Percentiles rank a stretch among this genome's conserved stretches.
phyloP scores from a whole-genome alignment of 2,329 filamentous ascomycete genomes.

The Fusarium sp. region DNA sequence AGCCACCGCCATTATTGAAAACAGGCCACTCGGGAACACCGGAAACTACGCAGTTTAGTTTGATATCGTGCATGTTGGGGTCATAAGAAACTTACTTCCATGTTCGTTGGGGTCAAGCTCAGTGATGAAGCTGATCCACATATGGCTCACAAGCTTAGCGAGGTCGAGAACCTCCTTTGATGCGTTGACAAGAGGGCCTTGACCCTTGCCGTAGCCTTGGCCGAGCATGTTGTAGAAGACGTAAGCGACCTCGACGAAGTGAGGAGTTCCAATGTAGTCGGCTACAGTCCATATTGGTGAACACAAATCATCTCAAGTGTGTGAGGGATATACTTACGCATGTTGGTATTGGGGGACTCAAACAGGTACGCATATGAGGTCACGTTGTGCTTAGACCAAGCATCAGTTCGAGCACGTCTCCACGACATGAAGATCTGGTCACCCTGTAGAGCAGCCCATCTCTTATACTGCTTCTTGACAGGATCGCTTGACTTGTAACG shows the following conservation, averaged over 20 bases:
- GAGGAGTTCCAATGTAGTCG: constrained; percentile 36
- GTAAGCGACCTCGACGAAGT: constrained; percentile 44
- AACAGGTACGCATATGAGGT: constrained; percentile 64
- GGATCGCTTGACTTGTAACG: constrained; percentile 17
- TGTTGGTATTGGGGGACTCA: constrained; percentile 46
- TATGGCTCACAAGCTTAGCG: constrained; percentile 51
- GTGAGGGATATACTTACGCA: background rate
- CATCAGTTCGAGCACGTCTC: constrained; percentile 61
- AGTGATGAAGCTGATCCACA: constrained; percentile 52
- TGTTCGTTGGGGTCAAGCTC: constrained; percentile 51
- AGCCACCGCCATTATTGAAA: constrained; percentile 27
- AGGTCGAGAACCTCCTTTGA: constrained; percentile 49
- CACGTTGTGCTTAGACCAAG: constrained; percentile 58
- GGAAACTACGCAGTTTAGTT: constrained; percentile 11
- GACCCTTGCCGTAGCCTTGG: constrained; percentile 41
- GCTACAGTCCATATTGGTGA: background rate
- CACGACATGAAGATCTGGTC: constrained; percentile 65
- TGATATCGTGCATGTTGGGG: accelerated
- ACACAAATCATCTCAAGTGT: accelerated
- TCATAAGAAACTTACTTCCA: constrained; percentile 8
- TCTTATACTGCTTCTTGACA: constrained; percentile 56
- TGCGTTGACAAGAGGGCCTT: constrained; percentile 51
- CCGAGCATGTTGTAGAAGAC: constrained; percentile 64
- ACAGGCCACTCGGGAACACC: constrained; percentile 27
- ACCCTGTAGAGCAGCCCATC: constrained; percentile 60